These are phyloP conservation scores for Aspergillus vadensis DNA, from an alignment of 2,329 filamentous ascomycete genomes.

Conservation along the genomic window DNA sequence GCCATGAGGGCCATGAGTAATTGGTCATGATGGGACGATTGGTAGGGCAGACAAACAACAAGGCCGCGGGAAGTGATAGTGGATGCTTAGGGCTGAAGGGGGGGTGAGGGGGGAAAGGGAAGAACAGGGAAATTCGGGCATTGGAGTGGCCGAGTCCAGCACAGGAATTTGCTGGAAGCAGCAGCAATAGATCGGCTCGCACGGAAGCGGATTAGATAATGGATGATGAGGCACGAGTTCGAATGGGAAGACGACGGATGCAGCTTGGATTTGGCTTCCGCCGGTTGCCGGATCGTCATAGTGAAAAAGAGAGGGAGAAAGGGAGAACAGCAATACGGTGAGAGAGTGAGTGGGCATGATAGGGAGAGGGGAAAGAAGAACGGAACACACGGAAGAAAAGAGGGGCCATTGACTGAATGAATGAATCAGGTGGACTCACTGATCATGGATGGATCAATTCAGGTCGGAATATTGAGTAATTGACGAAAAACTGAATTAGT, in stretches of 20 bases:
- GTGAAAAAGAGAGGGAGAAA: neutral
- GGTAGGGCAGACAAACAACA: constrained; percentile 7
- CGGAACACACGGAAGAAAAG: constrained; percentile 3
- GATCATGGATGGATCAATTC: neutral
- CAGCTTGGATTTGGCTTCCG: constrained; percentile 25
- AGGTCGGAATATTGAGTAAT: too few species aligned
- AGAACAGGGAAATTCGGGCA: constrained; percentile 3
- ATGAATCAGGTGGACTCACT: constrained; percentile 7
- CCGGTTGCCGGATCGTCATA: constrained; percentile 19
- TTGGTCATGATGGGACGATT: constrained; percentile 8
- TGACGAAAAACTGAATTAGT: too few species aligned
- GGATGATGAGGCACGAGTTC: constrained; percentile 9
- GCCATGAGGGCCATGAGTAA: neutral
- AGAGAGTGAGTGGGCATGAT: neutral
- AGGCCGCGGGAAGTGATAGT: neutral
- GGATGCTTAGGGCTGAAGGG: constrained; percentile 6
- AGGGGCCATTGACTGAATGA: neutral
- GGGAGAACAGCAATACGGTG: too few species aligned
- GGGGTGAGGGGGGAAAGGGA: neutral
- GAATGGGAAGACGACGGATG: constrained; percentile 26
- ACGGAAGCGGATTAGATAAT: constrained; percentile 27
- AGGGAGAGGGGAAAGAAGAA: neutral
- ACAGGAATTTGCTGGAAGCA: constrained; percentile 10
- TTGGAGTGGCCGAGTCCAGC: constrained; percentile 13
- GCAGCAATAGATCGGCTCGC: constrained; percentile 28